A percentile compares a stretch with the other conserved stretches of the same genome.
phyloP scores from a whole-genome alignment of 768 basidiomycete genomes.

The Astraeus odoratus region DNA sequence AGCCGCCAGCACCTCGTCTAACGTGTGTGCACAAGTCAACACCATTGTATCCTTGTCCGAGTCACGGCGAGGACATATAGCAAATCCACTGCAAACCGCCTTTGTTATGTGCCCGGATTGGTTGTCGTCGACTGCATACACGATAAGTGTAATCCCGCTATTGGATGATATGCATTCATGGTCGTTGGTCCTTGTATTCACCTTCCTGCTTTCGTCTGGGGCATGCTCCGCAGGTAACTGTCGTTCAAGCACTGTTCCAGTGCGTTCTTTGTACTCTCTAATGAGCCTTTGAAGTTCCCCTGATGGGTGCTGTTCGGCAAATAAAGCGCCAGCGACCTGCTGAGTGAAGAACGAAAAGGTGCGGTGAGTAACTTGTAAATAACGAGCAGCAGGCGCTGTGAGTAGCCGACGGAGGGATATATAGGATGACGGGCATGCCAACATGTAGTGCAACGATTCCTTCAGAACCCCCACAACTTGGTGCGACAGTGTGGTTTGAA shows the following conservation, averaged over 20 bases:
- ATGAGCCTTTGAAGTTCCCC: not conserved
- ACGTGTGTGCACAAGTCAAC: conserved; percentile 39
- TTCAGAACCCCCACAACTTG: no score
- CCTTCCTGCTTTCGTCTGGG: not conserved
- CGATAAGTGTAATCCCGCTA: not conserved
- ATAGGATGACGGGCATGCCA: no score
- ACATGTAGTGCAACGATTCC: no score
- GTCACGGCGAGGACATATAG: not conserved
- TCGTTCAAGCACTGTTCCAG: not conserved
- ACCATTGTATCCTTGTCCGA: not conserved
- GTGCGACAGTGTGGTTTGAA: no score
- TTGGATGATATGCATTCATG: no score
- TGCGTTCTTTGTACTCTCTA: not conserved
- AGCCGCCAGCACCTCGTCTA: conserved; percentile 40
- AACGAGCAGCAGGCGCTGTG: no score
- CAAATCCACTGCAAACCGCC: not conserved
- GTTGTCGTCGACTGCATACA: not conserved
- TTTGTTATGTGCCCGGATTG: not conserved
- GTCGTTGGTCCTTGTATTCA: not conserved
- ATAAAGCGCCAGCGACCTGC: not conserved
- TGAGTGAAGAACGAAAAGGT: not conserved
- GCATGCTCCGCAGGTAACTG: not conserved
- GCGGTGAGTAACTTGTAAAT: no score
- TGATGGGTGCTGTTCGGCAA: not conserved
- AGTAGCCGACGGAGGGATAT: no score